Evolutionary conservation across 768 basidiomycete species (phyloP), one percentile per base, ranked within the genome.

Genomic region (Albatrellus ellisii): DNA sequence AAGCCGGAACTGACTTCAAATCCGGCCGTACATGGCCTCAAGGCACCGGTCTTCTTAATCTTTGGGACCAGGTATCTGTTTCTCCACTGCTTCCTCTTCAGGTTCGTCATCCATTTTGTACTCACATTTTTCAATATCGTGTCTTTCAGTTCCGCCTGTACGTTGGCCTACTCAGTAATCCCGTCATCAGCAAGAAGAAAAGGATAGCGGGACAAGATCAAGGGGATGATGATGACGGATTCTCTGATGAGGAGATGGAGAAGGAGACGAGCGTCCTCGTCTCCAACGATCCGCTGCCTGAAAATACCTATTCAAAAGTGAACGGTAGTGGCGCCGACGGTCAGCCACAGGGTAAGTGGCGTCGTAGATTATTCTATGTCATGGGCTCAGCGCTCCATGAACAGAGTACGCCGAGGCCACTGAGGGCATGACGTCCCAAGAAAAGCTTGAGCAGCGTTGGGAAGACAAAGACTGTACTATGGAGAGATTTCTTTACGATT

Each of bases 51-150:
- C 46, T 71, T 8, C 55, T 59, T 7, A 60, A 61, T 29, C 60
- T 79, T 12, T 87, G 79, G 76, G 77, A 84, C 47, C 71, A 76
- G 58, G 83, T 83, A 53, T n/a, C n/a, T n/a, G n/a, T n/a, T n/a
- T n/a, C n/a, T n/a, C n/a, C n/a, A n/a, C n/a, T n/a, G n/a, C n/a
- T n/a, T n/a, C n/a, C n/a, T n/a, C n/a, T n/a, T n/a, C n/a, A n/a
- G n/a, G n/a, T n/a, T n/a, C n/a, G n/a, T n/a, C n/a, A n/a, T n/a
- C n/a, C n/a, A n/a, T n/a, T n/a, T n/a, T 12, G 59, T 52, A 17
- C 4, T 33, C 29, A 39, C 42, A 25, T 18, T 15, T 8, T 27
- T 21, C 21, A 15, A 4, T 27, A n/a, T 1, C 28, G 18, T 15
- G 12, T 39, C 36, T 41, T 15, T 8, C 51, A 84, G 82, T 77